Base-by-base conservation (phyloP, 179 eudicot genomes). In the Beta lomatogona region DNA sequence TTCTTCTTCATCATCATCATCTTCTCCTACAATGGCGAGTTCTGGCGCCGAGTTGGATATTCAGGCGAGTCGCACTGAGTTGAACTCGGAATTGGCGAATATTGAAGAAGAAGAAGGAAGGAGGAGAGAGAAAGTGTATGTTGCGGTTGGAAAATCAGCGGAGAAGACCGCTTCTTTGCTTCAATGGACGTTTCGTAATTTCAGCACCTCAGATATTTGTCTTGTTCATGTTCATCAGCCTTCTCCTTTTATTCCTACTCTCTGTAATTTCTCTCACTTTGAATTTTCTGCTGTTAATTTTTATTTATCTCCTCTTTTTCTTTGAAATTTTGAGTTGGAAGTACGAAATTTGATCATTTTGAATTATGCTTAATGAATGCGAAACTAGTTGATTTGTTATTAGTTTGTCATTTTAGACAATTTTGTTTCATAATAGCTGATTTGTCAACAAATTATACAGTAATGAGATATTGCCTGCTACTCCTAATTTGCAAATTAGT, bases 201-300 rank as follows among this genome's bases (percentile, higher is more conserved):
- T 92, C 53, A 79, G 66, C 2, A 71, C n/a, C 65, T 63, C 36
- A 36, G 87, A 89, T 55, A 74, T 93, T 61, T 91, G 90, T 59
- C 78, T 93, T 69, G 81, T 89, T 89, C 94, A 93, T 88, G 94
- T 93, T 71, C 94, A 92, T 87, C 92, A 84, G 41, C 97, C 96
- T 71, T 92, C 96, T 82, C 85, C 93, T 5, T 59, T 80, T 48
- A 93, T 93, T 50, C 97, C 97, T 68, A 93, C 97, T 60, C 93
- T 85, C 57, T 81, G 97, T 92, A 85, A 50, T 44, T 78, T 73
- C 44, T 5, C 4, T 7, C 16, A 28, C 31, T 57, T 16, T 21
- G 2, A 3, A 21, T 0, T 57, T 66, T 57, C 0, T 57, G 14
- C 2, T 36, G 64, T 50, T 52, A 13, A 66, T 69, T 77, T 25